These are phyloP conservation scores for Platismatia glauca DNA, from an alignment of 495 filamentous ascomycete species.

Conservation along the genomic window DNA sequence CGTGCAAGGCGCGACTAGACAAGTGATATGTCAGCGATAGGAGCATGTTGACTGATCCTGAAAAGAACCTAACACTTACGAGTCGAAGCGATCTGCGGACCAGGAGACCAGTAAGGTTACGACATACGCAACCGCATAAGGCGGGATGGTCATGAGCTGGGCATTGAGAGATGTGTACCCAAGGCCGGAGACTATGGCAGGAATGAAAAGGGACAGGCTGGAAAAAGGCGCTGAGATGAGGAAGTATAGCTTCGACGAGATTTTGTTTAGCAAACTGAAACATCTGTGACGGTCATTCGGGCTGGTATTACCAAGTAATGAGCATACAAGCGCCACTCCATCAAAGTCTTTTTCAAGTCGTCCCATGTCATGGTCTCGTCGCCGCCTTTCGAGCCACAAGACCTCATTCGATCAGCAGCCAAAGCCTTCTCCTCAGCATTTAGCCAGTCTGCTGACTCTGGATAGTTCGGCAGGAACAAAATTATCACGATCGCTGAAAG, in stretches of 20 bases:
- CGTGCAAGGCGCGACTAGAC: not conserved
- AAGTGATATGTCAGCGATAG: not conserved
- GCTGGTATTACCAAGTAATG: not conserved
- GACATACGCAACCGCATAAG: not conserved
- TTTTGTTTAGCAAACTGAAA: not conserved
- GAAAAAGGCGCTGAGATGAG: not conserved
- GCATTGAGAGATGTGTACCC: not conserved
- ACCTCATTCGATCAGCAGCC: not conserved
- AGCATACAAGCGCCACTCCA: not conserved
- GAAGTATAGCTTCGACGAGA: not conserved
- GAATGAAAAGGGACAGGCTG: not conserved
- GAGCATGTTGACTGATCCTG: no score
- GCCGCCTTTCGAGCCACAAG: not conserved
- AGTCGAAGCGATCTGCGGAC: not conserved
- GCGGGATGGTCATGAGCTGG: not conserved
- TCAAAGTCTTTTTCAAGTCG: not conserved
- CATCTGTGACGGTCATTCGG: not conserved
- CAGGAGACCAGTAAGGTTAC: not conserved
- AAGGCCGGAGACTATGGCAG: not conserved
- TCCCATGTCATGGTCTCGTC: not conserved
- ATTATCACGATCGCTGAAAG: not conserved
- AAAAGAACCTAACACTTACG: not conserved
- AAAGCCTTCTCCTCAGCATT: not conserved
- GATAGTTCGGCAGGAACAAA: not conserved
- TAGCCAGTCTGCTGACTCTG: not conserved